phyloP scores from a whole-genome alignment of 352 stramenopile genomes.

The Phytophthora sp. region DNA sequence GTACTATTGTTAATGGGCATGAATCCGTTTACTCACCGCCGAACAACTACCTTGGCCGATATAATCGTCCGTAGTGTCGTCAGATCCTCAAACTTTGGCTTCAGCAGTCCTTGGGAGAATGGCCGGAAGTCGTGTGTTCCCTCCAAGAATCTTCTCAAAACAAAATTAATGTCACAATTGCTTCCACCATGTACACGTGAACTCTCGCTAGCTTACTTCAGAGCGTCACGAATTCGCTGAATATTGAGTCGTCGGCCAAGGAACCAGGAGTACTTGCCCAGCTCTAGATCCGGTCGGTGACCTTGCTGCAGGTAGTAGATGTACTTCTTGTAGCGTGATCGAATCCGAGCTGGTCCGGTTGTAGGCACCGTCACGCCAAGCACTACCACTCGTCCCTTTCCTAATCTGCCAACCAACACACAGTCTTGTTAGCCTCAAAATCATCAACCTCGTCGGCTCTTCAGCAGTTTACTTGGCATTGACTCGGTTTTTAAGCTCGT shows the following conservation, averaged over 20 bases:
- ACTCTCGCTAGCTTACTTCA: too few species aligned
- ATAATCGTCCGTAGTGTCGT: constrained; percentile 75
- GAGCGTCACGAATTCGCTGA: constrained; percentile 61
- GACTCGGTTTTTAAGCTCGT: constrained; percentile 52
- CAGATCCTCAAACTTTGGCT: constrained; percentile 59
- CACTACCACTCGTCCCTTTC: constrained; percentile 48
- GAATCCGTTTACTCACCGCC: constrained; percentile 42
- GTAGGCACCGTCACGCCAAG: constrained; percentile 44
- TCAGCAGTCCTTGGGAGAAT: constrained; percentile 82
- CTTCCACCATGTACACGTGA: too few species aligned
- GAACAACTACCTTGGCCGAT: constrained; percentile 62
- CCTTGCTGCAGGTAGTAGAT: constrained; percentile 91
- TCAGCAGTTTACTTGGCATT: constrained; percentile 54
- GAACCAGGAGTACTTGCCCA: constrained; percentile 86
- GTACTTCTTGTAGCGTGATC: constrained; percentile 89
- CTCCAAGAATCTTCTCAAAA: constrained; percentile 54
- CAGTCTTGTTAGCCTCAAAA: background rate
- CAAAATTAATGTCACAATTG: too few species aligned
- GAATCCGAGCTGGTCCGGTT: constrained; percentile 61
- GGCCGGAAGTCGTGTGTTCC: constrained; percentile 79
- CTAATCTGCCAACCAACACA: constrained; percentile 33
- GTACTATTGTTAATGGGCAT: background rate
- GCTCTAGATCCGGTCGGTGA: constrained; percentile 64
- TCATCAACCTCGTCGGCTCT: background rate
- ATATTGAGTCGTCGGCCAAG: constrained; percentile 72